phyloP scores from a whole-genome alignment of 2,329 filamentous ascomycete species.

The Talaromyces sp. region DNA sequence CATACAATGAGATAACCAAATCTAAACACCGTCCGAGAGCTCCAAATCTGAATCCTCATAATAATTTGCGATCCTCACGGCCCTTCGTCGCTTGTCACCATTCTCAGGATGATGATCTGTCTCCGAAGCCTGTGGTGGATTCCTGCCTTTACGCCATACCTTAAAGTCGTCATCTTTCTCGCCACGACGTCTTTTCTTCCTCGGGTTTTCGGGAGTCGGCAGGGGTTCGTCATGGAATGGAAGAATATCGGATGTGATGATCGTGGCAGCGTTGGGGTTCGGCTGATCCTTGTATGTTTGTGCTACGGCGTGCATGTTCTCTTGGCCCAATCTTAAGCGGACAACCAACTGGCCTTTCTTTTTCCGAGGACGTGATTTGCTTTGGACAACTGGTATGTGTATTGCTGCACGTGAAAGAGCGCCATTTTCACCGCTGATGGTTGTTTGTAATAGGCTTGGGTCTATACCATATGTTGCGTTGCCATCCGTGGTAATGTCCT shows the following conservation, averaged over 20 bases:
- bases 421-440: not conserved
- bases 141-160: slow-evolving; percentile 18
- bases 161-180: slow-evolving; percentile 32
- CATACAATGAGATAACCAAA: not conserved
- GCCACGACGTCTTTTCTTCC: slow-evolving; percentile 18
- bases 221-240: slow-evolving; percentile 7
- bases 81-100: slow-evolving; percentile 13
- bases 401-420: slow-evolving; percentile 7
- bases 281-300: not conserved
- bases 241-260: slow-evolving; percentile 11
- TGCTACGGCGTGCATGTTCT: slow-evolving; percentile 9
- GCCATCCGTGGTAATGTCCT: not conserved
- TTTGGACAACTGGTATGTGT: not conserved
- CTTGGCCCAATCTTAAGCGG: slow-evolving; percentile 12
- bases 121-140: not conserved
- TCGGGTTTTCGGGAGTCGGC: slow-evolving; percentile 1
- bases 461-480: not conserved
- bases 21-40: slow-evolving; percentile 13
- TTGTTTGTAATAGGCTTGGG: slow-evolving; percentile 1
- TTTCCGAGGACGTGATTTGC: slow-evolving; percentile 2
- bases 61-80: slow-evolving; percentile 16
- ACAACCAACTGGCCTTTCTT: slow-evolving; percentile 13
- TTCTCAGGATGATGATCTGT: not conserved
- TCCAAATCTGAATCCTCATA: slow-evolving; percentile 18
- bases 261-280: not conserved